Evolutionary conservation across 1,139 yeast species (phyloP).

Genomic region (Geotrichum restrictum): DNA sequence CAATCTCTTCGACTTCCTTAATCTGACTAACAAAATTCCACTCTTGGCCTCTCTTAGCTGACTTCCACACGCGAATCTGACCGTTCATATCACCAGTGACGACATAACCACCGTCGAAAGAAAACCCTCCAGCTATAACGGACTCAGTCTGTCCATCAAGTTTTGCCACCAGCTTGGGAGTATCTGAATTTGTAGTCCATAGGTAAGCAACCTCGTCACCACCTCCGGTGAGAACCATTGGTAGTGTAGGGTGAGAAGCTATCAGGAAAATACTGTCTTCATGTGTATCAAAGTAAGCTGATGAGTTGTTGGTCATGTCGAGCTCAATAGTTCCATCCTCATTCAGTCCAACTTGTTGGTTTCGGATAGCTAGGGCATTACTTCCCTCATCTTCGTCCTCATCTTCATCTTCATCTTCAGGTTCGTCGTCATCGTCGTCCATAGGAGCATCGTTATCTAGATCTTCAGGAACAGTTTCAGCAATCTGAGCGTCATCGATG

Average conservation of each 20-base stretch:
- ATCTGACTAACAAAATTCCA: constrained; percentile 71
- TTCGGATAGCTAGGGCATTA: constrained; percentile 25
- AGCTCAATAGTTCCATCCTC: constrained; percentile 50
- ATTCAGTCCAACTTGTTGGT: constrained; percentile 20
- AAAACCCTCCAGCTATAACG: constrained; percentile 78
- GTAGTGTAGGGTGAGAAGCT: constrained; percentile 74
- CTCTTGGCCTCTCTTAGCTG: constrained; percentile 69
- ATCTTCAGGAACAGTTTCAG: constrained; percentile 33
- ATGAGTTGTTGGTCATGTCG: constrained; percentile 84
- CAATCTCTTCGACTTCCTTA: constrained; percentile 81
- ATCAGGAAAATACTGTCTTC: constrained; percentile 77
- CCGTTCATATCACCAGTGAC: constrained; percentile 96
- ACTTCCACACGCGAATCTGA: constrained; percentile 65
- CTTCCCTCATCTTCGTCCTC: constrained; percentile 27
- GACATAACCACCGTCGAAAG: constrained; percentile 72
- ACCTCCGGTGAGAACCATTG: constrained; percentile 84
- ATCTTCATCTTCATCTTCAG: constrained; percentile 22
- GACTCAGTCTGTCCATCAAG: constrained; percentile 81
- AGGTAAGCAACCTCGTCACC: constrained; percentile 82
- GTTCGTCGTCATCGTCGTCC: constrained; percentile 24
- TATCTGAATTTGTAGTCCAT: constrained; percentile 87
- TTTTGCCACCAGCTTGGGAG: constrained; percentile 73
- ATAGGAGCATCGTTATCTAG: constrained; percentile 23
- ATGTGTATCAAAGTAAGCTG: constrained; percentile 84
- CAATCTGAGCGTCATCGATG: constrained; percentile 30